Percentiles rank a stretch among this genome's conserved stretches.
These are phyloP conservation scores for Claviceps pazoutovae DNA, from an alignment of 2,329 filamentous ascomycete species.

Conservation along the genomic window DNA sequence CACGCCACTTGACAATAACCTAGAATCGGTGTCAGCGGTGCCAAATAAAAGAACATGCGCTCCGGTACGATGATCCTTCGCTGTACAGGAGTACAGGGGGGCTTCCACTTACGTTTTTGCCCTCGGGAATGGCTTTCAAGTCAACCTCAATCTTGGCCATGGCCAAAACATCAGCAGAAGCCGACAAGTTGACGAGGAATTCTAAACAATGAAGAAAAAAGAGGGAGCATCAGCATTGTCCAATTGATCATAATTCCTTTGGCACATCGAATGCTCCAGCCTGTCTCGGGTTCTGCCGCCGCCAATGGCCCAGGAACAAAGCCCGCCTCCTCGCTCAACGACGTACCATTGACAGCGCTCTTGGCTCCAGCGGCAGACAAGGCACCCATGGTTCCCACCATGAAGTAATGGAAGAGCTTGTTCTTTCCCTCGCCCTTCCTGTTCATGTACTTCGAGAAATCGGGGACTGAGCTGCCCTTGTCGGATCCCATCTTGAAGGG, in stretches of 20 bases:
- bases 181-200: conserved; percentile 99
- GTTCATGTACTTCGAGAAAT: conserved; percentile 78
- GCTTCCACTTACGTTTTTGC: conserved; percentile 79
- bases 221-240: conserved; percentile 13
- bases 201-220: conserved; percentile 41
- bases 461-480: conserved; percentile 60
- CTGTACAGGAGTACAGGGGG: not conserved
- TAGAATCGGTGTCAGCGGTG: conserved; percentile 19
- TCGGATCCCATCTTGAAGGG: conserved; percentile 48
- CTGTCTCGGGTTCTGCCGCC: not conserved
- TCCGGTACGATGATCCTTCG: not conserved
- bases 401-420: conserved; percentile 92
- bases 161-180: conserved; percentile 93
- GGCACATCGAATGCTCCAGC: conserved; percentile 3
- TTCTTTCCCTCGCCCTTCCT: conserved; percentile 55
- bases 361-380: conserved; percentile 88
- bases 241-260: conserved; percentile 9
- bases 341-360: conserved; percentile 92
- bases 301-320: not conserved
- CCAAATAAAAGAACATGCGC: not conserved
- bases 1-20: conserved; percentile 99
- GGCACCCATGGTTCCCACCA: conserved; percentile 91
- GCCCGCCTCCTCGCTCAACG: not conserved
- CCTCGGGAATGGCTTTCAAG: conserved; percentile 82
- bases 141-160: conserved; percentile 99